A percentile compares a stretch with the other conserved stretches of the same genome.
Conservation (phyloP, 495 filamentous ascomycete genomes). For the Penicillium coprophilum region DNA sequence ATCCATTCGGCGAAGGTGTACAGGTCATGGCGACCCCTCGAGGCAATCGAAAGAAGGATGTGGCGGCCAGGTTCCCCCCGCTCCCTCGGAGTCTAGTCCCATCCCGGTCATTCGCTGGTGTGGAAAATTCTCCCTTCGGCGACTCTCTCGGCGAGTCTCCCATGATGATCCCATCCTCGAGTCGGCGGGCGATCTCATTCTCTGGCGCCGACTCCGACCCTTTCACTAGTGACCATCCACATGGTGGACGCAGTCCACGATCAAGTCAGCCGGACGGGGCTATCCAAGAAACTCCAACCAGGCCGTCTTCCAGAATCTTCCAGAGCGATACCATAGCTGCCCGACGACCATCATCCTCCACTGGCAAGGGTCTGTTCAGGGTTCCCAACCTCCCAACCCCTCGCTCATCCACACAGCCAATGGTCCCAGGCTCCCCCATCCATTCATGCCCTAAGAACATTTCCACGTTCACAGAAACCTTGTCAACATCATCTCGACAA, state of each 20-base stretch:
- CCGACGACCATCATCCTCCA: constrained; percentile 17
- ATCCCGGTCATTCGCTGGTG: constrained; percentile 30
- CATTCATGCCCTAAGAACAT: constrained; percentile 28
- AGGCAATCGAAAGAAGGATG: constrained; percentile 45
- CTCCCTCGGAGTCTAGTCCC: constrained; percentile 30
- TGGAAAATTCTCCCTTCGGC: constrained; percentile 22
- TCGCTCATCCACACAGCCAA: constrained; percentile 22
- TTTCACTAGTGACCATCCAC: constrained; percentile 15
- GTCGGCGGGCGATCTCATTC: constrained; percentile 28
- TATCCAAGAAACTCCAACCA: constrained; percentile 57
- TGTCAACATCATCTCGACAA: constrained; percentile 15
- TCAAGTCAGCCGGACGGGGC: constrained; percentile 20
- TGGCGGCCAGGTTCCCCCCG: constrained; percentile 31
- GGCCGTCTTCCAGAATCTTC: constrained; percentile 41
- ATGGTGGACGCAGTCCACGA: constrained; percentile 9
- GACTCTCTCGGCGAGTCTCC: constrained; percentile 31
- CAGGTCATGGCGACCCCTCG: constrained; percentile 80
- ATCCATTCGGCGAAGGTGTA: constrained; percentile 56
- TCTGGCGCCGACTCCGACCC: constrained; percentile 28
- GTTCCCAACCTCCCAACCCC: constrained; percentile 43
- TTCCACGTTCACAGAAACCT: constrained; percentile 2
- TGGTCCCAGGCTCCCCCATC: constrained; percentile 36
- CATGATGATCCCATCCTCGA: constrained; percentile 29
- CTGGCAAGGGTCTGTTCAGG: constrained; percentile 34
- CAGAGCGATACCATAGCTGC: constrained; percentile 15